Evolutionary conservation across 23 red algal genomes (phyloP).

Genomic region (Gracilaria caudata): DNA sequence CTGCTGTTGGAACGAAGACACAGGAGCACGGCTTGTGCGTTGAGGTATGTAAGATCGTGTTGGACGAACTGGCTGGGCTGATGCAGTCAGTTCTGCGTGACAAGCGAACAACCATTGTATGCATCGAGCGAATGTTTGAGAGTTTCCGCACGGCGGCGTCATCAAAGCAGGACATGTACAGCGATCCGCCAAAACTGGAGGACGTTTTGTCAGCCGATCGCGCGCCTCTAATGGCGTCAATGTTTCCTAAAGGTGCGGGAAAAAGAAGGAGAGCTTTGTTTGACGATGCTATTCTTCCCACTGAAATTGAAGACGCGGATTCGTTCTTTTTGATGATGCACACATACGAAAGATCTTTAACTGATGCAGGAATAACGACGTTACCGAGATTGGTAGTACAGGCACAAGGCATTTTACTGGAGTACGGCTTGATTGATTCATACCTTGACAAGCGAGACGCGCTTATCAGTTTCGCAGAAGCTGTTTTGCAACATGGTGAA

Average conservation of each 20-base stretch:
- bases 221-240: slow-evolving; percentile 29
- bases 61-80: slow-evolving; percentile 58
- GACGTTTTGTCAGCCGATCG: slow-evolving; percentile 27
- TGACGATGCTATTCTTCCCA: slow-evolving; percentile 45
- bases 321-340: slow-evolving; percentile 50
- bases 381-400: slow-evolving; percentile 14
- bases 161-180: slow-evolving; percentile 2
- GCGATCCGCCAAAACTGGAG: slow-evolving; percentile 26
- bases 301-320: slow-evolving; percentile 55
- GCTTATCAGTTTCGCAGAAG: slow-evolving; percentile 25
- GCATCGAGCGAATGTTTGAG: slow-evolving; percentile 62
- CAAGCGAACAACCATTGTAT: slow-evolving; percentile 64
- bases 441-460: slow-evolving; percentile 69
- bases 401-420: slow-evolving; percentile 38
- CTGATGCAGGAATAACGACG: slow-evolving; percentile 5
- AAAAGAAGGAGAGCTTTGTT: slow-evolving; percentile 24
- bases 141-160: slow-evolving; percentile 37
- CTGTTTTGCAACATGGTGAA: slow-evolving; percentile 53
- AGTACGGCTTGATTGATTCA: slow-evolving; percentile 37
- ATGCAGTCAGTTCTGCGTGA: slow-evolving; percentile 33
- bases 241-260: slow-evolving; percentile 48
- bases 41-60: slow-evolving; percentile 54
- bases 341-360: slow-evolving; percentile 37
- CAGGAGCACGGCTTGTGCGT: slow-evolving; percentile 12
- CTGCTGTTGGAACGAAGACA: slow-evolving; percentile 24